Evolutionary conservation across 208 protist species (phyloP).

Genomic region (Leishmania turanica): DNA sequence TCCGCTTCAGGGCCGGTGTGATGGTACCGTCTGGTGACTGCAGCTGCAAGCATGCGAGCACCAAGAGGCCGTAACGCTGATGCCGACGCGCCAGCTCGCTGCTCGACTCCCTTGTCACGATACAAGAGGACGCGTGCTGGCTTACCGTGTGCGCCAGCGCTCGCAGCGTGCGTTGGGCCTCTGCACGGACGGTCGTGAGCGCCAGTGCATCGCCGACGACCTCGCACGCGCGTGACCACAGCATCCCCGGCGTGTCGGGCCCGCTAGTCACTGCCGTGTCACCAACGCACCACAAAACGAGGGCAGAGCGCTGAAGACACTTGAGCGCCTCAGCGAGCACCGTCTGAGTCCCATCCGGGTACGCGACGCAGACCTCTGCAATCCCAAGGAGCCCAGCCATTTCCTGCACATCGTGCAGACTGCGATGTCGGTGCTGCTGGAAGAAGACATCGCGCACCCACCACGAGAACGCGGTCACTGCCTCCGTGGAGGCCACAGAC

Average conservation of each 20-base stretch:
- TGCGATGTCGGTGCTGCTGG: conserved; percentile 19
- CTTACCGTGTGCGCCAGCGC: conserved; percentile 7
- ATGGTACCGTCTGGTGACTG: conserved; percentile 20
- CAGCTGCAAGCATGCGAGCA: conserved; percentile 31
- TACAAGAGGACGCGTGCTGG: background rate
- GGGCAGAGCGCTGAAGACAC: conserved; percentile 34
- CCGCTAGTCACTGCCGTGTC: background rate
- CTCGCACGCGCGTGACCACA: conserved; percentile 46
- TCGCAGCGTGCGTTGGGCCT: conserved; percentile 30
- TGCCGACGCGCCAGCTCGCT: conserved; percentile 12
- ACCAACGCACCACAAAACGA: conserved; percentile 21
- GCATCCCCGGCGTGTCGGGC: background rate
- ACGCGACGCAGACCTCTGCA: conserved; percentile 34
- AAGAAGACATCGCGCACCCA: conserved; percentile 31
- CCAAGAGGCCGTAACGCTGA: conserved; percentile 22
- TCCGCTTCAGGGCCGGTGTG: background rate
- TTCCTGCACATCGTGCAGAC: conserved; percentile 10
- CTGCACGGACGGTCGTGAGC: conserved; percentile 24
- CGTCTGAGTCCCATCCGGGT: conserved; percentile 39
- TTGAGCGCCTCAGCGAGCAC: conserved; percentile 46
- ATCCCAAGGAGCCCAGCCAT: conserved; percentile 31
- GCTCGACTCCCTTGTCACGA: background rate
- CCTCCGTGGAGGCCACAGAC: conserved; percentile 11
- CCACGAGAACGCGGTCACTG: conserved; percentile 27
- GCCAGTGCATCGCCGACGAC: conserved; percentile 30